Evolutionary conservation across 768 basidiomycete species (phyloP), one percentile per base, ranked within the genome.

Genomic region (Leucocoprinus sp.): DNA sequence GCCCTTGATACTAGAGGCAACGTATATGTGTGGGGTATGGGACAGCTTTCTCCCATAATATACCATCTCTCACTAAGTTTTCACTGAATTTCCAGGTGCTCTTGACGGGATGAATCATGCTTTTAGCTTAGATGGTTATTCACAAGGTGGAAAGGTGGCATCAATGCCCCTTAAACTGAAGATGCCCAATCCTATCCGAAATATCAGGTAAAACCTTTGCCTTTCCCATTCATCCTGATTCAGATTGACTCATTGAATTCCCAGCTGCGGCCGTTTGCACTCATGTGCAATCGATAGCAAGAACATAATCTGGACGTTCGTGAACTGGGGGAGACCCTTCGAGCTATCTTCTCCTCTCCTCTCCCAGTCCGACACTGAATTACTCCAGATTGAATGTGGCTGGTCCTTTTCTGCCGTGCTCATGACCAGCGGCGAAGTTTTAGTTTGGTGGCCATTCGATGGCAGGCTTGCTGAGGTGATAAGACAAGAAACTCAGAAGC

Each of bases 401-500:
- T 93, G 91, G 91, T 50, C 56, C 11, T 87, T 84, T 60, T 82
- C 83, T n/a, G 74, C 80, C 8, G 67, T 82, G 23, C 77, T 95
- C 54, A 84, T 82, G 7, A 67, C 71, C 49, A 68, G 72, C n/a
- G 86, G 88, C 2, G 75, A 80, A 37, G 80, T 85, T 35, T 76
- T 80, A 50, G 77, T 84, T 3, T 88, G 81, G 77, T 90, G 82
- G 80, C 86, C 84, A 2, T 68, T 70, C 47, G 57, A 61, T 4
- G 78, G 73, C 2, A 52, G 54, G 5, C 67, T 84, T 56, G 52
- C 56, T 14, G 51, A 62, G 8, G 50, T 48, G 2, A 61, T 78
- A 42, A 52, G 59, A 26, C 55, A 55, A 18, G 69, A 68, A 48
- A 67, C 74, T 51, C 56, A 49, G 4, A 63, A 65, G 28, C 69